Evolutionary conservation across 1,284 basidiomycete genomes (phyloP).

Genomic region (Leccinum subrobustum): DNA sequence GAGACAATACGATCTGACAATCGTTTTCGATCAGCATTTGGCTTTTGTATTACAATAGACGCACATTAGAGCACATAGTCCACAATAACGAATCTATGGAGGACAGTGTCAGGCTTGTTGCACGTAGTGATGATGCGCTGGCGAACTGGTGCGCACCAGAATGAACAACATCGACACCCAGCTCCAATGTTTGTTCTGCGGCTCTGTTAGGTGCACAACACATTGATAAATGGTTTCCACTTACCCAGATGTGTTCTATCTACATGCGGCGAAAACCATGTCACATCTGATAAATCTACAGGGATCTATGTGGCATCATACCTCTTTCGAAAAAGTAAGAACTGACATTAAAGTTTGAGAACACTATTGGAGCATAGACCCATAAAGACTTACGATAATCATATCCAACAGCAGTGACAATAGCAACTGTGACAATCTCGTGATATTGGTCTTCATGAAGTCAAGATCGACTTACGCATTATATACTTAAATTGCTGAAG

Average conservation of each 20-base stretch:
- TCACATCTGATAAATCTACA: background rate
- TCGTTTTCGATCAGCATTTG: background rate
- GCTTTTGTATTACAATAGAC: background rate
- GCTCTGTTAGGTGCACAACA: background rate
- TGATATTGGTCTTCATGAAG: background rate
- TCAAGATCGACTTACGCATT: background rate
- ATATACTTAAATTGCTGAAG: background rate
- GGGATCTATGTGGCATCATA: background rate
- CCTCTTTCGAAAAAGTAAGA: constrained; percentile 4
- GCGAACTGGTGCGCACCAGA: background rate
- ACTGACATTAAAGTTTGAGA: background rate
- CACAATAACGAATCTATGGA: background rate
- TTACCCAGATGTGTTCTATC: constrained; percentile 14
- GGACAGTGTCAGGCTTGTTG: background rate
- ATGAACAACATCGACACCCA: constrained; percentile 7
- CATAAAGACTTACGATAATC: constrained; percentile 4
- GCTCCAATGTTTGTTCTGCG: constrained; percentile 10
- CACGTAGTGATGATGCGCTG: no score
- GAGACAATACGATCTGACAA: background rate
- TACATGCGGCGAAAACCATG: background rate
- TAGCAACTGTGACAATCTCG: background rate
- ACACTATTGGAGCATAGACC: background rate
- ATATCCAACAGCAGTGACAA: constrained; percentile 2
- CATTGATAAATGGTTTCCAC: background rate
- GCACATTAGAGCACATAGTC: background rate